Evolutionary conservation across 2,329 filamentous ascomycete species (phyloP).

Genomic region (Fusarium sp.): DNA sequence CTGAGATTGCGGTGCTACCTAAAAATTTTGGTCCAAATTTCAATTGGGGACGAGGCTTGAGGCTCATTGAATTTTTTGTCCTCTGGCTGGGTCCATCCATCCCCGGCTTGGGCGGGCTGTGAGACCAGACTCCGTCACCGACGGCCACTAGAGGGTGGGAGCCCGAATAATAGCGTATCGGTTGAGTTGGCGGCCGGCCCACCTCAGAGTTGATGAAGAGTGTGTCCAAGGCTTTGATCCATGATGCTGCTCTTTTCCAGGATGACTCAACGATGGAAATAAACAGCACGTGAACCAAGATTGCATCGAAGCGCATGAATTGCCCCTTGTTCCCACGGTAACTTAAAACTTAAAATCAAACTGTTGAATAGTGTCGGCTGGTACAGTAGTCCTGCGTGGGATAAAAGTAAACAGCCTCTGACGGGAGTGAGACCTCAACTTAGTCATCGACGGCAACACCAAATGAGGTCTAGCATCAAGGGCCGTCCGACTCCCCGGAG

Average conservation of each 20-base stretch:
- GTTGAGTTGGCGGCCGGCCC: neutral
- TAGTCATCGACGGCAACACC: conserved; percentile 1
- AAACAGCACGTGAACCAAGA: conserved; percentile 21
- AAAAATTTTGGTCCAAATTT: neutral
- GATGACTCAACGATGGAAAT: neutral
- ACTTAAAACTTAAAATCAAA: conserved; percentile 26
- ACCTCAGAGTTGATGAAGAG: neutral
- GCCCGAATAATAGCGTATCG: neutral
- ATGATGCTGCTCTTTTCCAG: neutral
- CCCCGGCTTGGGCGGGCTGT: neutral
- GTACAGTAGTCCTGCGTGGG: neutral
- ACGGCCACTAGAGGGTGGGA: neutral
- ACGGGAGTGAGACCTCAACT: neutral
- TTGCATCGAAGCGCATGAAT: neutral
- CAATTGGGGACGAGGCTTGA: neutral
- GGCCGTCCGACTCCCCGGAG: neutral
- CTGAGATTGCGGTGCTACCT: neutral
- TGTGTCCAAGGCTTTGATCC: neutral
- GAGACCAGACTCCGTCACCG: neutral
- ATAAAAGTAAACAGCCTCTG: neutral
- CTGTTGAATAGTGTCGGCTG: neutral
- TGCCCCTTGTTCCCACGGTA: conserved; percentile 24
- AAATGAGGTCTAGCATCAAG: neutral
- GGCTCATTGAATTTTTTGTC: conserved; percentile 2
- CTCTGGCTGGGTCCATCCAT: neutral